Evolutionary conservation across 495 filamentous ascomycete species (phyloP), one percentile per base, ranked within the genome.

Genomic region (Podospora pseudoanserina): DNA sequence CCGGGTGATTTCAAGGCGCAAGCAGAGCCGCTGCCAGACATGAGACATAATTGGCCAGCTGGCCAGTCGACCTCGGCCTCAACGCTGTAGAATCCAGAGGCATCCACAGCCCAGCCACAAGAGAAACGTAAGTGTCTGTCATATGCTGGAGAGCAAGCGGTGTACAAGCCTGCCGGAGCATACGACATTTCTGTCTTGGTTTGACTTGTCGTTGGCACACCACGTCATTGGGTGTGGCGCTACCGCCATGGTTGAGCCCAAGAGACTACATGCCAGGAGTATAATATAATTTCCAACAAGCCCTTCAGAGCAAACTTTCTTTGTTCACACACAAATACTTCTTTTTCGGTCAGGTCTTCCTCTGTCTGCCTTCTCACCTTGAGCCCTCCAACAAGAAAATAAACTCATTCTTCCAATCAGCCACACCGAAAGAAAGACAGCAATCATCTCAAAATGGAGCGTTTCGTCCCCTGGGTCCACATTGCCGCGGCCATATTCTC

Each of bases 401-500:
- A 23, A 23, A 23, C 23, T 23, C 39, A 49, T 49, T 11, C 15
- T 16, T 16, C 39, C 15, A 13, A 13, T 49, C 39, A 49, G 13
- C 39, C 39, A 49, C 13, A 49, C 39, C 1, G 13, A 49, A 49
- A 49, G 39, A 49, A 49, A 49, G 7, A 49, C 39, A 49, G 13
- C 7, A 39, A 16, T 49, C 5, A 27, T 7, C 57, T n/a, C 67
- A 63, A 39, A 0, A 72, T 73, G 67, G 59, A 64, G 19, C 44
- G 59, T 32, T 85, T 87, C 78, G 83, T 89, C 32, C 84, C 88
- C 63, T 84, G 87, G 19, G 81, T 91, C 66, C 90, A 91, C 75
- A 79, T 85, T 67, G 76, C 84, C 61, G 89, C 92, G 68, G 82
- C 80, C 6, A 68, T 92, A 64, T 87, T 94, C 71, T 82, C 87